These are phyloP conservation scores for Fusarium verrucosum DNA, from an alignment of 2,329 filamentous ascomycete genomes.

Conservation along the genomic window DNA sequence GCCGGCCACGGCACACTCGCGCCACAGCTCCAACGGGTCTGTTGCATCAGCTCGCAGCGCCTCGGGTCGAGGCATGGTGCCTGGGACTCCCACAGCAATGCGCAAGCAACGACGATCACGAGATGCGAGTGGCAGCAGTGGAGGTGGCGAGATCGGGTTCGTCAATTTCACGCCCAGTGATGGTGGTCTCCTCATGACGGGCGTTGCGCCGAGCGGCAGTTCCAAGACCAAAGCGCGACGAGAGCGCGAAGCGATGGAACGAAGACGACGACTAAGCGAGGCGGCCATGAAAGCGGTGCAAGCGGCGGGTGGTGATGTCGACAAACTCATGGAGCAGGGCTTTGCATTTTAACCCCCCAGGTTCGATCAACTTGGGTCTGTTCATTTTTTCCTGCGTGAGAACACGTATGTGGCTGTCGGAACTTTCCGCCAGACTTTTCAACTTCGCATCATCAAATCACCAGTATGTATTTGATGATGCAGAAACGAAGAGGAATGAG, in stretches of 20 bases:
- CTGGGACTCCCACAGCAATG: constrained; percentile 53
- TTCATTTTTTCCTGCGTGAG: constrained; percentile 15
- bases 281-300: constrained; percentile 74
- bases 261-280: constrained; percentile 73
- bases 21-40: constrained; percentile 54
- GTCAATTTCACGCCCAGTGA: constrained; percentile 92
- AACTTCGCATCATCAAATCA: constrained; percentile 4
- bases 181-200: constrained; percentile 79
- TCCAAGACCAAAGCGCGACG: constrained; percentile 94
- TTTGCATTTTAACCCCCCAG: constrained; percentile 52
- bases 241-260: constrained; percentile 87
- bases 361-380: not conserved
- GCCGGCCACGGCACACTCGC: constrained; percentile 49
- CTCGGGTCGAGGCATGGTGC: constrained; percentile 50
- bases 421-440: constrained; percentile 5
- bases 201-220: constrained; percentile 89
- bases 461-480: not conserved
- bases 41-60: constrained; percentile 49
- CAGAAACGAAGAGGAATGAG: not conserved
- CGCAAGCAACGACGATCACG: constrained; percentile 53
- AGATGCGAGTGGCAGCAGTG: constrained; percentile 47
- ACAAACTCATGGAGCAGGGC: constrained; percentile 61
- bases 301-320: constrained; percentile 74
- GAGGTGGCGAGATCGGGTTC: constrained; percentile 64
- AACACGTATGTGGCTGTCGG: constrained; percentile 22